Evolutionary conservation across 73 alveolate genomes (phyloP), one percentile per base, ranked within the genome.

Genomic region (Paramecium biaurelia): DNA sequence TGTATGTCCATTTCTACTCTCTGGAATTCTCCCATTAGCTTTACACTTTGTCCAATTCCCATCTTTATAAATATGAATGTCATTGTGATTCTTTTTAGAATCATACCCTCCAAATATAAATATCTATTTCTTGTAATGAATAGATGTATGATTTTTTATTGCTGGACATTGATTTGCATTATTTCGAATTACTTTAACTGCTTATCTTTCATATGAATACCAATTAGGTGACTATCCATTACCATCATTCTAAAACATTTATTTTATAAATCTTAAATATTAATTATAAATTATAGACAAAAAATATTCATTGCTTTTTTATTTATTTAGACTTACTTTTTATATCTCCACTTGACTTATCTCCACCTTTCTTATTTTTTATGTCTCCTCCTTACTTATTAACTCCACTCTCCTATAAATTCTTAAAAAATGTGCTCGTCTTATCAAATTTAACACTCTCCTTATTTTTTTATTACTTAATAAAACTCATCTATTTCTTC

Each of bases 1-100:
- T 7, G 99, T 97, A 74, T 97, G 99, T 41, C 99, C 99, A 92
- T 97, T 97, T 92, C 99, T 90, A 8, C 98, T 98, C 24, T 85
- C 88, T n/a, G 99, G 99, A 28, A 94, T 93, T 70, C 56, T 92
- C 28, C 97, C 98, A 8, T 90, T 86, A 34, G 95, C 92, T 15
- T 92, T 92, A 57, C 85, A 76, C 14, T 92, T 88, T 1, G 92
- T 68, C 95, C 97, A 96, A 20, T 58, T 63, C 53, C 85, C 85
- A 57, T 76, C 95, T 35, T 92, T 95, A 26, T 93, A 92, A n/a
- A 93, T 87, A 23, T 96, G 58, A 85, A 97, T 74, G 43, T 76
- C 85, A 74, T 95, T 93, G 47, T 96, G 98, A 76, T 97, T 96
- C 93, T 94, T 94, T 85, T 93, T 95, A 26, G 98, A 97, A 67